A percentile compares a stretch with the other conserved stretches of the same genome.
Conservation (phyloP, 257 asterid species). For the Sherardia arvensis region DNA sequence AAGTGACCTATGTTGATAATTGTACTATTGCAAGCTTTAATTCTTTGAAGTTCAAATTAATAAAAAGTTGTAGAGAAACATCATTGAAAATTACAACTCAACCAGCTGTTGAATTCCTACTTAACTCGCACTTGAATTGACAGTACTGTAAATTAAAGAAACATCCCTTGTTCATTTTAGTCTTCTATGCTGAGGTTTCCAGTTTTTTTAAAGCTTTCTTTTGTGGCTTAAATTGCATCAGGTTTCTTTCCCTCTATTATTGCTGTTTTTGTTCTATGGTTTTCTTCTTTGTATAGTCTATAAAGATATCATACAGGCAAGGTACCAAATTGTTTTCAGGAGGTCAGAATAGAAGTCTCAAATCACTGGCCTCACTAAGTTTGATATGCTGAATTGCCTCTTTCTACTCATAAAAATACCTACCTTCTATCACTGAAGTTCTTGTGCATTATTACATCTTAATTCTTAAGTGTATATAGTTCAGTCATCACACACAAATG, state of each 20-base stretch:
- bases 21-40: too few species aligned
- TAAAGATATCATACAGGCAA: neutral
- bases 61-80: too few species aligned
- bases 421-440: neutral
- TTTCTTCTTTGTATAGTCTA: neutral
- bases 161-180: neutral
- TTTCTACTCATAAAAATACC: neutral
- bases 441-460: too few species aligned
- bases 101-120: too few species aligned
- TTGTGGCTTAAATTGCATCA: neutral
- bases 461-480: too few species aligned
- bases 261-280: neutral
- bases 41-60: too few species aligned
- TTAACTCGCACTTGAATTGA: neutral
- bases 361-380: neutral
- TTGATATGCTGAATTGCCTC: neutral
- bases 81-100: too few species aligned
- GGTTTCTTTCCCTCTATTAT: neutral
- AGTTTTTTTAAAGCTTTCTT: too few species aligned
- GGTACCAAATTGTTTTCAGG: neutral
- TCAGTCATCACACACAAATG: too few species aligned
- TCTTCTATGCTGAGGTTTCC: neutral
- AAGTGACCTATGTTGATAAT: too few species aligned
- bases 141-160: neutral
- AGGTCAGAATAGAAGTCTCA: neutral